Base-by-base conservation (phyloP, 208 protist genomes). In the Naegleria gruberi region DNA sequence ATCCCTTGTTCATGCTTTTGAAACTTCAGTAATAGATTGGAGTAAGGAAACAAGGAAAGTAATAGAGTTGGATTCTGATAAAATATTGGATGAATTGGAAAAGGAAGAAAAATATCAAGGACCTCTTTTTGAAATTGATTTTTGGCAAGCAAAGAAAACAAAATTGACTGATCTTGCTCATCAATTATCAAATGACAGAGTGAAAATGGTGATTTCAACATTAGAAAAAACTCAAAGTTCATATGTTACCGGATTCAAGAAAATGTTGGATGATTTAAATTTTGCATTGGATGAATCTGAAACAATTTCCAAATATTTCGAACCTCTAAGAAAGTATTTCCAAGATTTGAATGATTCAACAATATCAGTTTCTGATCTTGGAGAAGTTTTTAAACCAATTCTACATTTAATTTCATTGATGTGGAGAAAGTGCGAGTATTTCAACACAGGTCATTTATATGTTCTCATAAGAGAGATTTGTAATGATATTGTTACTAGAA, bases 401-500 rank as follows among this genome's bases (percentile, higher is more conserved):
- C 86, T 91, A 3, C 93, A 94, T 91, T 46, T 87, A 37, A 40
- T 94, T 30, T 37, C 92, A 46, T 82, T 94, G 41, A 84, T 93
- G 19, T 94, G 92, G 92, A 91, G 77, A 51, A 57, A 93, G 41
- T 93, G 90, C 23, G 81, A 92, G 55, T 82, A 81, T 55, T 93
- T 93, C 81, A 93, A 91, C 84, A 92, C 91, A 0, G 42, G 19
- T n/a, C 87, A 92, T 57, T 44, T 95, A 26, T 74, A 90, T n/a
- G 81, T 94, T 19, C 65, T 95, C 42, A 90, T 95, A n/a, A 88
- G 92, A 55, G 42, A 77, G 88, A 91, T 95, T 55, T 92, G 92
- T 90, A 95, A 95, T 91, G 92, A 92, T 41, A 46, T 95, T 84
- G 95, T 95, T 88, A 83, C 43, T 55, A 91, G 92, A 87, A 91